Evolutionary conservation across 345 rosid genomes (phyloP).

Genomic region (Salix udensis): DNA sequence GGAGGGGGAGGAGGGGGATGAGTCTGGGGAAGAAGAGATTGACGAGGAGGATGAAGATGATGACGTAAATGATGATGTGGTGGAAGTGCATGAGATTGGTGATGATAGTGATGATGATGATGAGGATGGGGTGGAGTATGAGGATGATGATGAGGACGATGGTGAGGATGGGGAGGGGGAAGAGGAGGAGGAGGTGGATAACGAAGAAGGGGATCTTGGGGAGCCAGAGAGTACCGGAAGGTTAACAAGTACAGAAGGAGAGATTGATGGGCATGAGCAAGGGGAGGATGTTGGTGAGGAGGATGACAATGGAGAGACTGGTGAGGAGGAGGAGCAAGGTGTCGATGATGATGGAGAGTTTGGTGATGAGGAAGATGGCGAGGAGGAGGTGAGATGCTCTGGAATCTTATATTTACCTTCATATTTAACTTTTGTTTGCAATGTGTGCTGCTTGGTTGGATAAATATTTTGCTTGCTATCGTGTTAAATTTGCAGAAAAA

Average conservation of each 20-base stretch:
- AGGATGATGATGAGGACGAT: conserved; percentile 43
- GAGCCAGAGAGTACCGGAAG: conserved; percentile 43
- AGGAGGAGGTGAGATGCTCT: conserved; percentile 58
- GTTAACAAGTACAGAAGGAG: conserved; percentile 50
- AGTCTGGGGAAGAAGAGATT: conserved; percentile 18
- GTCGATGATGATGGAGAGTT: conserved; percentile 54
- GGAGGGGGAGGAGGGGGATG: conserved; percentile 27
- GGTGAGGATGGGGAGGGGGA: conserved; percentile 25
- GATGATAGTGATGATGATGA: conserved; percentile 42
- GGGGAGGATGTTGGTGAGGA: conserved; percentile 62
- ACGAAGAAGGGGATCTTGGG: conserved; percentile 40
- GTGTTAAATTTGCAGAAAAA: neutral
- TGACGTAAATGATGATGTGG: conserved; percentile 31
- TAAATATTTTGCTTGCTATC: neutral
- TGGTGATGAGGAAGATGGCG: conserved; percentile 48
- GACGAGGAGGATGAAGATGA: conserved; percentile 15
- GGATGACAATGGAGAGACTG: conserved; percentile 30
- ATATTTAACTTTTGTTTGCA: neutral
- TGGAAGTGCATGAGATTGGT: conserved; percentile 33
- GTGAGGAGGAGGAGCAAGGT: conserved; percentile 21
- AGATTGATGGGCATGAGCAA: conserved; percentile 78
- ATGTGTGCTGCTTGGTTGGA: neutral
- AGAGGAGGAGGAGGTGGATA: conserved; percentile 46
- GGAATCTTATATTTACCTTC: neutral
- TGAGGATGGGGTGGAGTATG: conserved; percentile 48